phyloP scores from a whole-genome alignment of 352 stramenopile species.

The Pilasporangium apinafurcum region DNA sequence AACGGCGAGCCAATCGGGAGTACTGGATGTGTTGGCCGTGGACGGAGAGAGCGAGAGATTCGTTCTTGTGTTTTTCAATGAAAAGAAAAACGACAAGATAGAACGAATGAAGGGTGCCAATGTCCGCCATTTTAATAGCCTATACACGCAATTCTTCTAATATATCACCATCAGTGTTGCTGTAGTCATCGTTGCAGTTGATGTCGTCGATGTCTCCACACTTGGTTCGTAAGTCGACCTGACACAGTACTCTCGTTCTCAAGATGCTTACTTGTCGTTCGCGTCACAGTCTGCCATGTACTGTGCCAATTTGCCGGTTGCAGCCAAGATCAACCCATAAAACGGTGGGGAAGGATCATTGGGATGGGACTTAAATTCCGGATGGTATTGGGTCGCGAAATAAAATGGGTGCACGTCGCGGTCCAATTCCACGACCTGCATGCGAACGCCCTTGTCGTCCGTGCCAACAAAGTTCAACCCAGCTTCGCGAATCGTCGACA shows the following conservation, averaged over 20 bases:
- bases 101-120: conserved; percentile 1
- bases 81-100: conserved; percentile 2
- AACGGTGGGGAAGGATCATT: conserved; percentile 97
- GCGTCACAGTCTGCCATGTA: conserved; percentile 51
- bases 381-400: conserved; percentile 99
- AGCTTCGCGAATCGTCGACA: conserved; percentile 82
- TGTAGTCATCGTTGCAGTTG: background rate
- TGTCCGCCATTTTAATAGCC: conserved; percentile 6
- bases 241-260: background rate
- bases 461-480: conserved; percentile 98
- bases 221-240: too few relatives aligned
- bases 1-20: conserved; percentile 6
- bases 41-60: conserved; percentile 10
- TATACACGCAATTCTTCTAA: conserved; percentile 8
- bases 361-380: conserved; percentile 97
- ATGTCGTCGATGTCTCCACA: background rate
- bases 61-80: conserved; percentile 3
- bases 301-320: conserved; percentile 64
- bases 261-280: conserved; percentile 17
- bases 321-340: conserved; percentile 93
- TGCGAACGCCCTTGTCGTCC: conserved; percentile 95
- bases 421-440: conserved; percentile 98
- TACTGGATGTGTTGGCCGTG: background rate
- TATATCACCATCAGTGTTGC: background rate
- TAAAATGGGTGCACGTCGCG: conserved; percentile 97